These are phyloP conservation scores for Boletus pseudo-olivaceus DNA, from an alignment of 768 basidiomycete species.

Conservation along the genomic window DNA sequence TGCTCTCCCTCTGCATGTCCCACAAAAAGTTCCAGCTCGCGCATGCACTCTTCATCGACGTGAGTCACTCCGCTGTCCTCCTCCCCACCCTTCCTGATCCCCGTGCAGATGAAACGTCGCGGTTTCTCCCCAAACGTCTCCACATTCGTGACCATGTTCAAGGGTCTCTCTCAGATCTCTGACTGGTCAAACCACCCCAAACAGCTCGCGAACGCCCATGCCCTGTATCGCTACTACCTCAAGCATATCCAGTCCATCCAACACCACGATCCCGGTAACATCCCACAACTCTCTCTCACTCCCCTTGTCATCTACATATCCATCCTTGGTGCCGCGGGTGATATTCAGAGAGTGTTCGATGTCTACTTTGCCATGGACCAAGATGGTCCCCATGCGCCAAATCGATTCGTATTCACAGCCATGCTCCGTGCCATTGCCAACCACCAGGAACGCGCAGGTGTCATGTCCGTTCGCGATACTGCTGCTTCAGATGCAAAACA, in stretches of 20 bases:
- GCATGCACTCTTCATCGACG: conserved; percentile 68
- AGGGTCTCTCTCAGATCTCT: conserved; percentile 57
- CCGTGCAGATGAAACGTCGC: conserved; percentile 75
- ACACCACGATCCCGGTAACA: conserved; percentile 42
- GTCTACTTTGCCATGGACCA: conserved; percentile 66
- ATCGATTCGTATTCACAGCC: conserved; percentile 58
- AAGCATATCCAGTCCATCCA: conserved; percentile 49
- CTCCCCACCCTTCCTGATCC: conserved; percentile 13
- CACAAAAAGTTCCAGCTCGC: conserved; percentile 54
- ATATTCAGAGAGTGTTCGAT: conserved; percentile 68
- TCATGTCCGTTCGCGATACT: conserved; percentile 35
- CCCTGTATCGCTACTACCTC: conserved; percentile 56
- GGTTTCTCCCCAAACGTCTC: conserved; percentile 65
- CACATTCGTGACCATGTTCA: conserved; percentile 70
- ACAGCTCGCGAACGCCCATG: conserved; percentile 59
- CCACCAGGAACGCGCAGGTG: conserved; percentile 17
- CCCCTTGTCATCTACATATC: conserved; percentile 63
- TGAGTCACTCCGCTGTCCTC: conserved; percentile 30
- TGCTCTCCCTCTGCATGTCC: conserved; percentile 65
- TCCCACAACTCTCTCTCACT: conserved; percentile 41
- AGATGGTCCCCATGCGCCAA: conserved; percentile 60
- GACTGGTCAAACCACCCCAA: conserved; percentile 57
- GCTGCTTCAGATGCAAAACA: conserved; percentile 62
- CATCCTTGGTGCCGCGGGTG: conserved; percentile 57
- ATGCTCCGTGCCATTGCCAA: conserved; percentile 53